phyloP scores from a whole-genome alignment of 805 yeast species.

The Ogataea saltuana region DNA sequence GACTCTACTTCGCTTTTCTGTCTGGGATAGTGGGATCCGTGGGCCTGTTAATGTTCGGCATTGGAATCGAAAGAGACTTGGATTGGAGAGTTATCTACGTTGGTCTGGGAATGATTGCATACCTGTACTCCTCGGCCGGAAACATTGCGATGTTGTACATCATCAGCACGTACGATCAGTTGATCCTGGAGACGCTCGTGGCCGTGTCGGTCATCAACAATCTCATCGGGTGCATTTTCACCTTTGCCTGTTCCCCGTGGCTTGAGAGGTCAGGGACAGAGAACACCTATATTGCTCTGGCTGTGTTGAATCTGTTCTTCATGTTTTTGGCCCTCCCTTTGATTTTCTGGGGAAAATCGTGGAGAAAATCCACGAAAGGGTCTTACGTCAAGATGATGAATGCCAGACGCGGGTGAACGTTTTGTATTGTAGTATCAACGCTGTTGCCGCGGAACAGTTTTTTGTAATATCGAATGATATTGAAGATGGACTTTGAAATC shows the following conservation, averaged over 20 bases:
- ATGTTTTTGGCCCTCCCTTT: slow-evolving; percentile 57
- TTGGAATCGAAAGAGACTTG: slow-evolving; percentile 55
- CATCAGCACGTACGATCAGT: slow-evolving; percentile 67
- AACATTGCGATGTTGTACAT: slow-evolving; percentile 66
- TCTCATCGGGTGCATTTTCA: slow-evolving; percentile 61
- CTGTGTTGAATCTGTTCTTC: slow-evolving; percentile 54
- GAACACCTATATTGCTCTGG: slow-evolving; percentile 61
- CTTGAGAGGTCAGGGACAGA: slow-evolving; percentile 54
- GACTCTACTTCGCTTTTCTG: slow-evolving; percentile 56
- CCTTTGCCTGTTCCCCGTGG: slow-evolving; percentile 69
- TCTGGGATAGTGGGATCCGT: slow-evolving; percentile 61
- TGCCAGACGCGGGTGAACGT: slow-evolving; percentile 33
- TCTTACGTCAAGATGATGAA: slow-evolving; percentile 52
- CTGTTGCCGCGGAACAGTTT: too few relatives aligned
- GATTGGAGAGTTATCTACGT: slow-evolving; percentile 56
- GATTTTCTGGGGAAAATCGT: slow-evolving; percentile 58
- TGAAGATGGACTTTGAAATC: too few relatives aligned
- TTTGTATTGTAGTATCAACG: too few relatives aligned
- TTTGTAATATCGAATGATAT: too few relatives aligned
- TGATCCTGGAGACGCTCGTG: slow-evolving; percentile 66
- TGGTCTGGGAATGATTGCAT: slow-evolving; percentile 64
- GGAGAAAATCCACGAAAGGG: slow-evolving; percentile 55
- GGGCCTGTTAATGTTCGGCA: slow-evolving; percentile 65
- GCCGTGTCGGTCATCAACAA: slow-evolving; percentile 66
- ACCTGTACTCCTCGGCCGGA: slow-evolving; percentile 68